These are phyloP conservation scores for Hyaloscypha finlandica DNA, from an alignment of 495 filamentous ascomycete genomes.

Conservation along the genomic window DNA sequence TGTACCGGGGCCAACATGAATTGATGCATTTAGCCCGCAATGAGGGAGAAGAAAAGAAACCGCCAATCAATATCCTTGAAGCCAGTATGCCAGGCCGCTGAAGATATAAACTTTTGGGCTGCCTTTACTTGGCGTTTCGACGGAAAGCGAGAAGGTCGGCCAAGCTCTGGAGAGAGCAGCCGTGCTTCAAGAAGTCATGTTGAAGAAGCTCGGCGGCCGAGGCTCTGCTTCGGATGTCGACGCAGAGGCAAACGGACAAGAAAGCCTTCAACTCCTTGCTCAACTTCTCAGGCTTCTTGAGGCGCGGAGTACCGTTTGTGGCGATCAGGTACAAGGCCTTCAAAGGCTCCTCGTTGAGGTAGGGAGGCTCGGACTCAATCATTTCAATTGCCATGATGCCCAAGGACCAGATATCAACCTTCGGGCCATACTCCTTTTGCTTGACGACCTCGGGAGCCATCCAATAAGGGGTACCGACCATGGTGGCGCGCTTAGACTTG, in stretches of 20 bases:
- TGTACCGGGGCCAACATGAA: constrained; percentile 22
- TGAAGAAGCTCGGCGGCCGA: constrained; percentile 83
- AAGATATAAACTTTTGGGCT: background rate
- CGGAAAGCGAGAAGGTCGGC: constrained; percentile 80
- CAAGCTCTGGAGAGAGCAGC: constrained; percentile 77
- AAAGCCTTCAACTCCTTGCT: constrained; percentile 97
- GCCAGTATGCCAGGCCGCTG: background rate
- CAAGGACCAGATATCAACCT: constrained; percentile 98
- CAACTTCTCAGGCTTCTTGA: constrained; percentile 97
- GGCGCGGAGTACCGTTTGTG: constrained; percentile 92
- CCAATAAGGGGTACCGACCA: constrained; percentile 99
- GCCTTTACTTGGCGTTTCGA: constrained; percentile 32
- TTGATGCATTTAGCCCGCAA: constrained; percentile 20
- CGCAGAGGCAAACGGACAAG: constrained; percentile 91
- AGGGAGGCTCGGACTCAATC: constrained; percentile 98
- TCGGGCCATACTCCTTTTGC: constrained; percentile 96
- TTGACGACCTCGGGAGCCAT: constrained; percentile 99
- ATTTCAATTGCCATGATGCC: constrained; percentile 99
- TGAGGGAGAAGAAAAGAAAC: constrained; percentile 23
- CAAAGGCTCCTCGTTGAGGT: constrained; percentile 95
- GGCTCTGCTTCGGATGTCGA: constrained; percentile 92
- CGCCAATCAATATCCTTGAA: background rate
- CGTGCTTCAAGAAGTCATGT: constrained; percentile 76
- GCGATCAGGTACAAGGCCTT: constrained; percentile 97
- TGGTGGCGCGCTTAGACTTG: constrained; percentile 95